Conservation (phyloP, 139 green algal species). For the Nannochloris sp. region DNA sequence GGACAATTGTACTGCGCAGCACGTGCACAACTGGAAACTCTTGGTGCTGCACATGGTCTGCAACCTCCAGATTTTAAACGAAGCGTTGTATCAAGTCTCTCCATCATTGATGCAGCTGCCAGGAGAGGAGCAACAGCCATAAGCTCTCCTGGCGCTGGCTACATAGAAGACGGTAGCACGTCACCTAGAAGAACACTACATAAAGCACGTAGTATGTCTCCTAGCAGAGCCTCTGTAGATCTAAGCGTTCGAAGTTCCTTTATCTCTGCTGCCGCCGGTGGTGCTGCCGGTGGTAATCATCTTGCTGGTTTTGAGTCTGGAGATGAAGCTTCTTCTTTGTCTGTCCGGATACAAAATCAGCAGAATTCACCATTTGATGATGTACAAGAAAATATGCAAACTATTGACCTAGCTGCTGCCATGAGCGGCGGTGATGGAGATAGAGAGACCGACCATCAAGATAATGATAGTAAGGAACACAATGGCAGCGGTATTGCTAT, state of each 20-base stretch:
- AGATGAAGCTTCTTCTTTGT: not conserved
- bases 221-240: too few relatives aligned
- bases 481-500: not conserved
- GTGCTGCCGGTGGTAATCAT: not conserved
- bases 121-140: too few relatives aligned
- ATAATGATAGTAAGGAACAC: not conserved
- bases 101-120: too few relatives aligned
- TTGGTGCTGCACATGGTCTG: conserved; percentile 15
- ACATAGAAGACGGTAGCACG: too few relatives aligned
- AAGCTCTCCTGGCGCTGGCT: too few relatives aligned
- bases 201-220: too few relatives aligned
- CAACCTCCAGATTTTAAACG: not conserved
- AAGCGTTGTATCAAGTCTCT: too few relatives aligned
- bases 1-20: conserved; percentile 47
- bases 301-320: not conserved
- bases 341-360: not conserved
- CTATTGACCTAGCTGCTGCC: not conserved
- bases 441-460: not conserved
- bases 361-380: not conserved
- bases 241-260: too few relatives aligned
- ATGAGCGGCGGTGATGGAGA: not conserved
- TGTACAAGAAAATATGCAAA: not conserved
- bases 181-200: too few relatives aligned
- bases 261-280: not conserved
- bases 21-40: conserved; percentile 33